Base-by-base conservation (phyloP, 2,329 filamentous ascomycete species). In the Neonectria punicea region DNA sequence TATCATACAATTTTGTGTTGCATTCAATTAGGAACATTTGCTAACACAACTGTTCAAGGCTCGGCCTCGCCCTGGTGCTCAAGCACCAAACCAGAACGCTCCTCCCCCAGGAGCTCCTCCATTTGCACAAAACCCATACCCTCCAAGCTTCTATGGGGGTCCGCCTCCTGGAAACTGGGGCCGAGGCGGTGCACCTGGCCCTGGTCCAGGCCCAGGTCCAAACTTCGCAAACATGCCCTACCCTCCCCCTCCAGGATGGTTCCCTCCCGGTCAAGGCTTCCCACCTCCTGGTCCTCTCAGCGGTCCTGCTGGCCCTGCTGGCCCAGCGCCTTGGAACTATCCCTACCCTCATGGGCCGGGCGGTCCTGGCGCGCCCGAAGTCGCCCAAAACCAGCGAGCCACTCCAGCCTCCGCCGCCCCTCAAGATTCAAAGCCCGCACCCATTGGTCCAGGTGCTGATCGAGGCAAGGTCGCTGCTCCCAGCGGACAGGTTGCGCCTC, bases 211-310 rank as follows among this genome's bases (percentile, higher is more conserved):
- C 8, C 82, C 83, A 61, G 86, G 83, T 47, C 90, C 90, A 67
- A 87, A 88, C 28, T 93, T 91, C 73, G 89, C 89, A 70, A 90
- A 89, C 70, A 91, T 93, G 86, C 91, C 91, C 1, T 97, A 94
- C 77, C 92, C 92, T 68, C 90, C 89, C 16, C 92, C 89, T 51
- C 88, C 89, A 25, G 92, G 91, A 61, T 97, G 93, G 92, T 95
- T 90, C 76, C 92, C 91, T 69, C 89, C 89, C 9, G 91, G 90
- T 7, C 92, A 93, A 79, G 90, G 90, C 28, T 96, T 93, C 71
- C 91, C 90, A 36, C 89, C 87, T 67, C 84, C 73, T 18, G 74
- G 80, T 70, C 87, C 84, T n/a, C 28, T 18, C 16, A 28, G 90
- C 74, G 89, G 88, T 61, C 87, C 86, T 43, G 87, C 86, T 30